Conservation (phyloP, 2,329 filamentous ascomycete species). For the Pseudocercospora vitis region DNA sequence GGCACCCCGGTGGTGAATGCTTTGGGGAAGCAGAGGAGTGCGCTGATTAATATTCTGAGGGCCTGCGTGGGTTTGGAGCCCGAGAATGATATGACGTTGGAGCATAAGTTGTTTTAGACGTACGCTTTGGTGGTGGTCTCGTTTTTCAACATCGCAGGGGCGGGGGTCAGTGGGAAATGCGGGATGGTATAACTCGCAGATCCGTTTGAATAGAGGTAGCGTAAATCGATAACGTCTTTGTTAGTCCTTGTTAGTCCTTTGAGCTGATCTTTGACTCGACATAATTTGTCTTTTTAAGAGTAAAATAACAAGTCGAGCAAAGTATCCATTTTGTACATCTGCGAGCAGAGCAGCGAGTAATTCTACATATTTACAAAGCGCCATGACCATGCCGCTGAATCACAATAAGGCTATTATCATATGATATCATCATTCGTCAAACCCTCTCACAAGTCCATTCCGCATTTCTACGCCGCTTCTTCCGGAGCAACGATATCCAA, state of each 20-base stretch:
- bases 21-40: slow-evolving; percentile 90
- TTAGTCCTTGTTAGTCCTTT: too few relatives aligned
- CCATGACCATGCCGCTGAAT: not conserved
- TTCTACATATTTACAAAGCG: not conserved
- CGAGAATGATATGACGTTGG: slow-evolving; percentile 97
- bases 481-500: slow-evolving; percentile 30
- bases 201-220: not conserved
- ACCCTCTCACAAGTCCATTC: not conserved
- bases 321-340: too few relatives aligned
- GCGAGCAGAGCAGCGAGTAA: not conserved
- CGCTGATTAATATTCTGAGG: slow-evolving; percentile 96
- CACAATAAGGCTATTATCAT: not conserved
- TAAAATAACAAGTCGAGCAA: too few relatives aligned
- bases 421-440: slow-evolving; percentile 1
- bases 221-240: not conserved
- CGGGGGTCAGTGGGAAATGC: not conserved
- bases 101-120: slow-evolving; percentile 86
- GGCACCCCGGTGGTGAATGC: slow-evolving; percentile 95
- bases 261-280: too few relatives aligned
- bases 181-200: too few relatives aligned
- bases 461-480: not conserved
- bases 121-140: not conserved
- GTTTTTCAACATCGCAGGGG: not conserved
- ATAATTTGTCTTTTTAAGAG: too few relatives aligned
- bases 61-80: slow-evolving; percentile 95